Evolutionary conservation across 495 filamentous ascomycete genomes (phyloP).

Genomic region (Aspergillus bertholletiae): DNA sequence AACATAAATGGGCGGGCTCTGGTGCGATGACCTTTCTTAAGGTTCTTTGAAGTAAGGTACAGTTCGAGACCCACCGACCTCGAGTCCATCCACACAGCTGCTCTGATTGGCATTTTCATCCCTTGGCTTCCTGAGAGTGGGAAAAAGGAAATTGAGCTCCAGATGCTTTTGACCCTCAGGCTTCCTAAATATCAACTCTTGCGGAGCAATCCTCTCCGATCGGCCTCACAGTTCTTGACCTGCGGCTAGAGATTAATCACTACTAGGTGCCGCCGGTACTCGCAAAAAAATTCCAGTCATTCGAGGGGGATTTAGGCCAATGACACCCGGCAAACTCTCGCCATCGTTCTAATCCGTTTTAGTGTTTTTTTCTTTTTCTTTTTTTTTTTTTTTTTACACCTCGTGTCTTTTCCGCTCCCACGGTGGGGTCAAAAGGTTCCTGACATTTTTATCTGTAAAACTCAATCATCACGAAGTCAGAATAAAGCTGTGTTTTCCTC

Average conservation of each 20-base stretch:
- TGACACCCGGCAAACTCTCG: neutral
- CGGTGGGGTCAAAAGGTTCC: slow-evolving; percentile 12
- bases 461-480: slow-evolving; percentile 1
- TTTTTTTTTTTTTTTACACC: slow-evolving; percentile 5
- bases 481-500: neutral
- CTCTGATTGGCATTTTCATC: slow-evolving; percentile 11
- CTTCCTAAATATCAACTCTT: slow-evolving; percentile 5
- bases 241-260: neutral
- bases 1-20: neutral
- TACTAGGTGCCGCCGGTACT: neutral
- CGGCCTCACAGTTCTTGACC: neutral
- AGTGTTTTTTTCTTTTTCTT: slow-evolving; percentile 6
- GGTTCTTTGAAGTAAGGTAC: neutral
- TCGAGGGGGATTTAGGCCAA: neutral
- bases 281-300: slow-evolving; percentile 1
- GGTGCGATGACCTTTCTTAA: neutral
- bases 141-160: slow-evolving; percentile 5
- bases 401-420: slow-evolving; percentile 4
- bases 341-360: neutral
- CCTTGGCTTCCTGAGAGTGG: slow-evolving; percentile 5
- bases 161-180: slow-evolving; percentile 2
- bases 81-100: neutral
- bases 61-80: slow-evolving; percentile 6
- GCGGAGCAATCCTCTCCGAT: slow-evolving; percentile 21
- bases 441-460: slow-evolving; percentile 15